Conservation (phyloP, 2,329 filamentous ascomycete species). For the Epichloe coenophiala region DNA sequence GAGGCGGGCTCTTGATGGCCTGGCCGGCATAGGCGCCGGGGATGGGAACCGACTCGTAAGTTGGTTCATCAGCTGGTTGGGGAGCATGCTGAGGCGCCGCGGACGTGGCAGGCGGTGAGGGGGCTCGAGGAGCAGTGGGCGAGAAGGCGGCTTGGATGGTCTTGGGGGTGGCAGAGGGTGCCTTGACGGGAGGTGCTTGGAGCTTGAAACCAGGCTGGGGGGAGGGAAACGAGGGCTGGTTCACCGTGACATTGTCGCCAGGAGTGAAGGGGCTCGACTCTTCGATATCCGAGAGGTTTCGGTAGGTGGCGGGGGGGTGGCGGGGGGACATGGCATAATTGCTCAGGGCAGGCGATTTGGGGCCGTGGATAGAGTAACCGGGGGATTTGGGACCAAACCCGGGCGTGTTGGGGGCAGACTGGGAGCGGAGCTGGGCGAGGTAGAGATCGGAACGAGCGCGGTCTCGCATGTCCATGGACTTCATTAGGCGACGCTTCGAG, state of each 20-base stretch:
- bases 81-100: constrained; percentile 38
- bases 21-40: constrained; percentile 64
- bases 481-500: constrained; percentile 86
- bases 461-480: constrained; percentile 94
- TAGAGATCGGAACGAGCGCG: constrained; percentile 90
- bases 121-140: constrained; percentile 20
- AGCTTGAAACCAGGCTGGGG: constrained; percentile 61
- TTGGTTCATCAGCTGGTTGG: constrained; percentile 65
- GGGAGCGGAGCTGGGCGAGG: constrained; percentile 68
- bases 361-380: constrained; percentile 9
- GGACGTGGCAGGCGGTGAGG: constrained; percentile 8
- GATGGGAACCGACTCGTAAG: constrained; percentile 78
- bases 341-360: constrained; percentile 30
- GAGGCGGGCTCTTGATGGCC: constrained; percentile 37
- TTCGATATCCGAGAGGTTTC: constrained; percentile 33
- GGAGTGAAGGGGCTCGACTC: constrained; percentile 37
- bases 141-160: constrained; percentile 49
- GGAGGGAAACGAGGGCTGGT: constrained; percentile 46
- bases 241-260: constrained; percentile 42
- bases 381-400: constrained; percentile 61
- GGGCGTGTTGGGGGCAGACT: constrained; percentile 90
- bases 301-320: constrained; percentile 44
- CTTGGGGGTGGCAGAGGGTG: constrained; percentile 66
- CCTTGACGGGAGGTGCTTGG: constrained; percentile 68
- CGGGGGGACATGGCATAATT: constrained; percentile 43